A percentile compares a stretch with the other conserved stretches of the same genome.
Evolutionary conservation across 1,139 yeast genomes (phyloP).

Genomic region (Geotrichum restrictum): DNA sequence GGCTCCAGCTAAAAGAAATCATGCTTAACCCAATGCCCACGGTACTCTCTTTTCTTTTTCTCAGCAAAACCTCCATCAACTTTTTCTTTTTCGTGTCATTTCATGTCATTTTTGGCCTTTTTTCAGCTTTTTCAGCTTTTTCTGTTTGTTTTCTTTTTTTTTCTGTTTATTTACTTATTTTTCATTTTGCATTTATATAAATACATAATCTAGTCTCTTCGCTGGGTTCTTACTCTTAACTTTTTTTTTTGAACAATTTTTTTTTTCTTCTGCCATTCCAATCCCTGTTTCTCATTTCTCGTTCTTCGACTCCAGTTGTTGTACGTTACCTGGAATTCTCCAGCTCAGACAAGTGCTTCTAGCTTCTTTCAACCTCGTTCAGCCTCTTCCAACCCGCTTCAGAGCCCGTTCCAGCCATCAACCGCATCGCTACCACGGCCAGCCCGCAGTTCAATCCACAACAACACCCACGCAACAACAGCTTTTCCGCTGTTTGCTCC

Average conservation of each 20-base stretch:
- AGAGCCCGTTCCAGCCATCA: too few relatives aligned
- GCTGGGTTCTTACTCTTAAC: background rate
- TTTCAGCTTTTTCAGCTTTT: slow-evolving; percentile 8
- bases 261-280: background rate
- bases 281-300: background rate
- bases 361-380: background rate
- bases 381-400: background rate
- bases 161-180: slow-evolving; percentile 1
- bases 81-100: background rate
- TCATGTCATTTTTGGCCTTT: slow-evolving; percentile 17
- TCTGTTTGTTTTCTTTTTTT: slow-evolving; percentile 13
- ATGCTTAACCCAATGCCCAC: too few relatives aligned
- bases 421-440: too few relatives aligned
- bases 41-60: too few relatives aligned
- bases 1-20: too few relatives aligned
- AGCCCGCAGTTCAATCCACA: background rate
- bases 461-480: too few relatives aligned
- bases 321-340: background rate
- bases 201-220: background rate
- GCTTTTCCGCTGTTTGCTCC: too few relatives aligned
- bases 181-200: slow-evolving; percentile 12
- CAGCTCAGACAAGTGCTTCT: background rate
- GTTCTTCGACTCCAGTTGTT: background rate
- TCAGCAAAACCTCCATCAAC: too few relatives aligned
- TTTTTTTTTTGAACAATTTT: slow-evolving; percentile 1